A percentile compares a stretch with the other conserved stretches of the same genome.
These are phyloP conservation scores for Kwoniella shivajii DNA, from an alignment of 1,284 basidiomycete species.

Conservation along the genomic window DNA sequence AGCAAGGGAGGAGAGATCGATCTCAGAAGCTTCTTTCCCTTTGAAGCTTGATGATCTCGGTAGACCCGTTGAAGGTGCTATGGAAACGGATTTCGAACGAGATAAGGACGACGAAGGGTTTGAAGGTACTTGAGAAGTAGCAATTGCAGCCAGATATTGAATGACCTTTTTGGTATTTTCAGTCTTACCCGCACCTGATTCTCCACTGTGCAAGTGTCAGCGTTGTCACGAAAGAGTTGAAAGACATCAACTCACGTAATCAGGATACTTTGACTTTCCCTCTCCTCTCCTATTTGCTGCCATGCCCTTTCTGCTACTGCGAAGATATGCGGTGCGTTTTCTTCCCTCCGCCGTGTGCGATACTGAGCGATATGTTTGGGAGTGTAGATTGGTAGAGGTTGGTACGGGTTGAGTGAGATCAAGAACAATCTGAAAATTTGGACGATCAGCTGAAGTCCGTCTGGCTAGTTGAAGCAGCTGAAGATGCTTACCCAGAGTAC, in stretches of 20 bases:
- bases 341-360: slow-evolving; percentile 85
- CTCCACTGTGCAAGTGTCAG: slow-evolving; percentile 65
- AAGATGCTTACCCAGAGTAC: slow-evolving; percentile 50
- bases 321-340: slow-evolving; percentile 95
- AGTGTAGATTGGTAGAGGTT: slow-evolving; percentile 87
- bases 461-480: not conserved
- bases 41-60: slow-evolving; percentile 52
- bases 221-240: not conserved
- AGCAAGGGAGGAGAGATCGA: slow-evolving; percentile 51
- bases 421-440: slow-evolving; percentile 63
- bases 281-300: slow-evolving; percentile 96
- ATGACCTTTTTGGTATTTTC: slow-evolving; percentile 99
- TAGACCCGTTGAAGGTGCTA: slow-evolving; percentile 42
- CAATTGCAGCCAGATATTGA: slow-evolving; percentile 97
- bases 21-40: slow-evolving; percentile 44
- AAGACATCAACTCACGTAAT: slow-evolving; percentile 75
- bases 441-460: not conserved
- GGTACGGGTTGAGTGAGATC: slow-evolving; percentile 98
- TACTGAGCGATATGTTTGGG: slow-evolving; percentile 91
- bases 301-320: slow-evolving; percentile 97
- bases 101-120: slow-evolving; percentile 39
- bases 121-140: slow-evolving; percentile 66
- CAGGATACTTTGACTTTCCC: slow-evolving; percentile 96
- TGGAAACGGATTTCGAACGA: slow-evolving; percentile 26
- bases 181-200: slow-evolving; percentile 98